Evolutionary conservation across 169 alveolate species (phyloP).

Genomic region (Plasmodium gallinaceum): DNA sequence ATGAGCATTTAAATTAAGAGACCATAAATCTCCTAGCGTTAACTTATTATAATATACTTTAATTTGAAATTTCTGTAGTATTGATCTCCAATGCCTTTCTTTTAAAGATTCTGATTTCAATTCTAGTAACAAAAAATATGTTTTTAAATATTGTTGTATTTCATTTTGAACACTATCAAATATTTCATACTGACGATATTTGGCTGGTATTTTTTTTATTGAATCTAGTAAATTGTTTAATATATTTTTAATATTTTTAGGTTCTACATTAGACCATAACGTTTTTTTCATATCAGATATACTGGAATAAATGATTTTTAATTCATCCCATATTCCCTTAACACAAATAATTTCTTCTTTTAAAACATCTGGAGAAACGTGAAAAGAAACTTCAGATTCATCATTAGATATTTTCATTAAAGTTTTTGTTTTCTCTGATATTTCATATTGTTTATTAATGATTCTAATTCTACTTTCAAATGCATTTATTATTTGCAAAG

Average conservation of each 20-base stretch:
- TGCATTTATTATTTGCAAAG: constrained; percentile 58
- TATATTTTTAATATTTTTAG: constrained; percentile 89
- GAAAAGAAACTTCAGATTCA: constrained; percentile 89
- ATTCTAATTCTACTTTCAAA: constrained; percentile 63
- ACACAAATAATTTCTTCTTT: constrained; percentile 90
- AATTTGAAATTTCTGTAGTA: constrained; percentile 87
- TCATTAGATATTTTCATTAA: constrained; percentile 51
- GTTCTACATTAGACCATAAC: constrained; percentile 89
- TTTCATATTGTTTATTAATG: constrained; percentile 39
- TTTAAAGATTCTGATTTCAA: constrained; percentile 96
- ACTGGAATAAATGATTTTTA: constrained; percentile 87
- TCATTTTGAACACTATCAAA: constrained; percentile 91
- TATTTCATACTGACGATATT: constrained; percentile 93
- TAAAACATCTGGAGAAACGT: constrained; percentile 89
- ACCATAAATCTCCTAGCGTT: constrained; percentile 93
- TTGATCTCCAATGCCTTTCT: constrained; percentile 97
- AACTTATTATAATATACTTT: constrained; percentile 87
- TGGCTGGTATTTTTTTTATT: constrained; percentile 90
- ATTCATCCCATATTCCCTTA: constrained; percentile 93
- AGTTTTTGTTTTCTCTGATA: constrained; percentile 37
- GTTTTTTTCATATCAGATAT: constrained; percentile 89
- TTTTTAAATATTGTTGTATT: constrained; percentile 76
- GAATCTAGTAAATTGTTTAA: constrained; percentile 91
- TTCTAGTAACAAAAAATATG: constrained; percentile 85
- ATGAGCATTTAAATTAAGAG: constrained; percentile 79